Conservation (phyloP, 805 yeast species). For the Spathaspora girioi region DNA sequence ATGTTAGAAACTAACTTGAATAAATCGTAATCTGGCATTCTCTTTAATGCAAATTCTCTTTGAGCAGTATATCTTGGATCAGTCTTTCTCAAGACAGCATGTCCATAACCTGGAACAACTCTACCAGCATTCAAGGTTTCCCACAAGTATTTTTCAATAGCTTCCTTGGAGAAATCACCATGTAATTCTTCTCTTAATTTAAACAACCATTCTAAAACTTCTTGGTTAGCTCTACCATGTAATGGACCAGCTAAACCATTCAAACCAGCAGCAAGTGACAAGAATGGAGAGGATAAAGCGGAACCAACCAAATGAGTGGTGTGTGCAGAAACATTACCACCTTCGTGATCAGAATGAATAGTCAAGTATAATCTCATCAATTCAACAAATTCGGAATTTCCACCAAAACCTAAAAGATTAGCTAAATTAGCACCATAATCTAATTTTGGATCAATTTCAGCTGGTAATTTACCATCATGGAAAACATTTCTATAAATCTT, state of each 20-base stretch:
- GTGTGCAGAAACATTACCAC: slow-evolving; percentile 82
- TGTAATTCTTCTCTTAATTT: slow-evolving; percentile 61
- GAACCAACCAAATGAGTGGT: slow-evolving; percentile 81
- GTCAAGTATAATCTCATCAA: slow-evolving; percentile 71
- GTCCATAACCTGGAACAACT: slow-evolving; percentile 87
- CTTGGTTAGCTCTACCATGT: slow-evolving; percentile 85
- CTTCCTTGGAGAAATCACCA: slow-evolving; percentile 52
- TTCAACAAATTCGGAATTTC: slow-evolving; percentile 59
- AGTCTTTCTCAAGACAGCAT: slow-evolving; percentile 78
- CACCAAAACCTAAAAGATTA: slow-evolving; percentile 56
- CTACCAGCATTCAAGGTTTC: slow-evolving; percentile 64
- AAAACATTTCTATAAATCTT: slow-evolving; percentile 64
- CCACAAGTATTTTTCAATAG: slow-evolving; percentile 70
- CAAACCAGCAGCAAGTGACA: slow-evolving; percentile 74
- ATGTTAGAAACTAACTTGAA: slow-evolving; percentile 65
- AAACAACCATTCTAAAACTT: slow-evolving; percentile 71
- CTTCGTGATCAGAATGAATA: slow-evolving; percentile 78
- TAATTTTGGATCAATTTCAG: slow-evolving; percentile 42
- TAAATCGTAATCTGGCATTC: slow-evolving; percentile 58
- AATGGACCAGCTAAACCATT: slow-evolving; percentile 85
- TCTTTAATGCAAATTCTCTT: slow-evolving; percentile 62
- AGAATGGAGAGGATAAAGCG: slow-evolving; percentile 72
- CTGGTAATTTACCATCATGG: slow-evolving; percentile 56
- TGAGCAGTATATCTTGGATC: slow-evolving; percentile 80
- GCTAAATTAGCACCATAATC: slow-evolving; percentile 78